Base-by-base conservation (phyloP, 805 yeast genomes). In the Spathaspora girioi region DNA sequence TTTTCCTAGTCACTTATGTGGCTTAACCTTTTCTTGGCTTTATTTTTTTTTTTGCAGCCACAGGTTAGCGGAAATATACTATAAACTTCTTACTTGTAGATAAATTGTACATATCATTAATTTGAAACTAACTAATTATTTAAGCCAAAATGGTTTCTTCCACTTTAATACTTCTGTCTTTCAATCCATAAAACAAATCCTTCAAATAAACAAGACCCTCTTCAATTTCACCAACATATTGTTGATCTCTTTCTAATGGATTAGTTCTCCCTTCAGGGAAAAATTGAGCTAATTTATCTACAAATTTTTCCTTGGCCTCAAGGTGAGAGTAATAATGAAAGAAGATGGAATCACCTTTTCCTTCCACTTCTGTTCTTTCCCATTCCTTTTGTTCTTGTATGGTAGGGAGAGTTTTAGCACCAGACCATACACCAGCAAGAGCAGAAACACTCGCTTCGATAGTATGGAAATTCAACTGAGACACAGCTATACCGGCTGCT, bases 341-440 rank as follows among this genome's bases (percentile, higher is more conserved):
- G 8, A 60, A 43, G 35, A 63, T 54, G 20, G 54, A 55, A 41
- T 61, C 56, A 7, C 61, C 69, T 12, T 55, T 54, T 2, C 47
- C 46, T 11, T 56, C 59, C 27, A 68, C 48, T 44, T 69, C 56
- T 8, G 61, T 49, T 7, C 51, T 18, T 32, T 67, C 73, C 73
- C 77, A 73, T 8, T 58, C 51, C 17, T 49, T 50, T 58, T 78
- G 81, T 20, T 71, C 77, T 26, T 69, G 69, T 14, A 59, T 54
- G 0, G 71, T 43, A 1, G 84, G 84, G 23, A 79, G 59, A 10
- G 54, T 12, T 23, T 60, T 64, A 27, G 66, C 65, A 5, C 63
- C 63, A 1, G 81, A 68, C 81, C 83, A 81, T 3, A 79, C 76
- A n/a, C 84, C 84, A 14, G 82, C 80, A 47, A 81, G 66, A 0